Evolutionary conservation across 306 rosid genomes (phyloP).

Genomic region (Cyamopsis tetragonoloba): DNA sequence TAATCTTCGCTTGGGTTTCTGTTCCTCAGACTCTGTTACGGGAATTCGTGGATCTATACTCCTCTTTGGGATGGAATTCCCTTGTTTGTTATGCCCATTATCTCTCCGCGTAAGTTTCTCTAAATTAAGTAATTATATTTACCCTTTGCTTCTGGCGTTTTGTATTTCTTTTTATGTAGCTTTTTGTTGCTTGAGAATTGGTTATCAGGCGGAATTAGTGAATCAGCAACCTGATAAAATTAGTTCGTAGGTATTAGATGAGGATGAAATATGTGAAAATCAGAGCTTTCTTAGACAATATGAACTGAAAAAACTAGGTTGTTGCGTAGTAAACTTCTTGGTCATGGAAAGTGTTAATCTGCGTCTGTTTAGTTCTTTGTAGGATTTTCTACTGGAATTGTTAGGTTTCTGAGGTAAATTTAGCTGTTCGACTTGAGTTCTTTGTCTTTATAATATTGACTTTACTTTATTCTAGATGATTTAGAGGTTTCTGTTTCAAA

Average conservation of each 20-base stretch:
- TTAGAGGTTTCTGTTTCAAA: constrained; percentile 20
- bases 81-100: constrained; percentile 80
- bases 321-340: constrained; percentile 1
- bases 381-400: background rate
- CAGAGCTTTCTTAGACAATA: background rate
- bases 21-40: constrained; percentile 46
- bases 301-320: background rate
- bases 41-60: constrained; percentile 62
- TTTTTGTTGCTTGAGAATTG: constrained; percentile 3
- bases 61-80: constrained; percentile 80
- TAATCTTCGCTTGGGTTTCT: constrained; percentile 89
- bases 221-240: background rate
- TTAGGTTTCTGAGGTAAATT: background rate
- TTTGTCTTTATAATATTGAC: background rate
- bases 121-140: too few species aligned
- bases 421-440: background rate
- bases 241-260: background rate
- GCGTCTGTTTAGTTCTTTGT: background rate
- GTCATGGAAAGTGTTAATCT: constrained; percentile 3
- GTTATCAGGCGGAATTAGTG: background rate
- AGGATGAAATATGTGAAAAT: background rate
- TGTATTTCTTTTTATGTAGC: background rate
- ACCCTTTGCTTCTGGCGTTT: background rate
- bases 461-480: constrained; percentile 13
- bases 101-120: constrained; percentile 68